Evolutionary conservation across 306 rosid species (phyloP), one percentile per base, ranked within the genome.

Genomic region (Rosa lucieae): DNA sequence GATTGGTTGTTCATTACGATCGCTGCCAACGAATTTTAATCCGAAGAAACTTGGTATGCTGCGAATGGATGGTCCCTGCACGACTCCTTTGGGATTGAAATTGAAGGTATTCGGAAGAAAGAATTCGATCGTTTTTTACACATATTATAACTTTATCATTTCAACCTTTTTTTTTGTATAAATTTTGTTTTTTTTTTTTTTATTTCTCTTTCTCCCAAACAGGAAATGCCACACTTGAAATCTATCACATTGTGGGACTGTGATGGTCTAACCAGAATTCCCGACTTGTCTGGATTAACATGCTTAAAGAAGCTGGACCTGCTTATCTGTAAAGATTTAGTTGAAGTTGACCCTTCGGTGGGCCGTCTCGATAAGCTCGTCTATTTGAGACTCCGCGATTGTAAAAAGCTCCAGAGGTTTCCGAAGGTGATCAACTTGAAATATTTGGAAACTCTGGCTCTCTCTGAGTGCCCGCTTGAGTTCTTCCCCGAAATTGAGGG

Each of bases 371-470:
- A 59, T 59, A 59, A 59, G 37, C 35, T 59, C 5, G 32, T 10
- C 26, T 0, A 4, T 9, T 10, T 21, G 66, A 3, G 0, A 3
- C 1, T 23, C 15, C 1, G 2, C 0, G 0, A 0, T 0, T 59
- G 66, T 1, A 0, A 2, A 3, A 23, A 59, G 5, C 66, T 59
- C 0, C 1, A 2, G 35, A 58, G 8, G 65, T 59, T 59, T 59
- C 37, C 0, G 9, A 1, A 10, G 10, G 21, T 6, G 4, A 59
- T 59, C 11, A 3, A 9, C 15, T 8, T 59, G 37, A 21, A 10
- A 59, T 59, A 37, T 59, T 23, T 59, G 37, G 37, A 59, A 59
- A 21, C 13, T 23, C 66, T 59, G 0, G 2, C 10, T 1, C 1
- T 59, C 14, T 4, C 13, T 0, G 0, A 0, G 9, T 59, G 37